Evolutionary conservation across 164 flowering plant species (phyloP), one percentile per base, ranked within the genome.

Genomic region (Tetracentron sinense): DNA sequence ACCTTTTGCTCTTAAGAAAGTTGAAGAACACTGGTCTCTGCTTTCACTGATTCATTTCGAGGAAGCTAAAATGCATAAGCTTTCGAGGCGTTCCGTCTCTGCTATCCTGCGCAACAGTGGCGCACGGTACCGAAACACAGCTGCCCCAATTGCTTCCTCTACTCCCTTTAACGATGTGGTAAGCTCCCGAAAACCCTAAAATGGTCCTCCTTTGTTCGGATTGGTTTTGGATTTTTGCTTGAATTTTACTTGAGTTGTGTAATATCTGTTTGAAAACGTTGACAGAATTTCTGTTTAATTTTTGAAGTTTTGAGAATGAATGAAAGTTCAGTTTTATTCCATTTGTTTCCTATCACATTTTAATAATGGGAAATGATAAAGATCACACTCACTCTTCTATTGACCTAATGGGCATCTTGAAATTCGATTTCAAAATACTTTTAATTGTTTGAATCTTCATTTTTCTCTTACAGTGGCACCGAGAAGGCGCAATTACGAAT

Each of bases 41-140:
- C 51, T 27, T 5, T 58, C 27, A 21, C 25, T 8, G 28, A 14
- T 44, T 4, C 19, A 21, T 38, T 21, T 1, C 21, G 17, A 4
- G 17, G 17, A 15, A 22, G 26, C 30, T 20, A 64, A 47, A 58
- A 88, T 88, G 94, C 83, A 85, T 71, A 78, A 79, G 70, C 68
- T 88, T 21, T 67, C 89, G 0, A 68, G 77, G 72, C 82, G 81
- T 47, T 82, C 90, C 33, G 74, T 77, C 58, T 68, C 85, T 38
- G 63, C 79, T 30, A 4, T 82, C 53, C 73, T 84, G 21, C 78
- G 81, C 65, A 42, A 51, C 53, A 69, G 76, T 21, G 71, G 72
- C 69, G 51, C 73, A 0, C 71, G 74, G 10, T 46, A 54, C 71
- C 75, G 85, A 0, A 61, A 33, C 57, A 62, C 75, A 17, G 73